Percentiles rank a stretch among this genome's conserved stretches.
phyloP scores from a whole-genome alignment of 257 asterid species.

The Capsicum chinense region DNA sequence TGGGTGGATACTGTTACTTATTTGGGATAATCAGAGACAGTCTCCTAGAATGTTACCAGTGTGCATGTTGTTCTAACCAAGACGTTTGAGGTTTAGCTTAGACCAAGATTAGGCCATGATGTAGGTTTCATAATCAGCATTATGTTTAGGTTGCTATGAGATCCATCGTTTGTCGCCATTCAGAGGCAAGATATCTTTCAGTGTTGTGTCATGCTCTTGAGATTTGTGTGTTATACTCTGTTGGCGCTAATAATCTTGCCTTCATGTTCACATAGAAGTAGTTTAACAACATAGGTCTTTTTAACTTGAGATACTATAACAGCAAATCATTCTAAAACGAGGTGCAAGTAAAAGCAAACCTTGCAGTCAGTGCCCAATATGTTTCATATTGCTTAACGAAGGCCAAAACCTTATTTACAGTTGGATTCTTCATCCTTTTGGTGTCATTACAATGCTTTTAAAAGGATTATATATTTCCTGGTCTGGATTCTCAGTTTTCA shows the following conservation, averaged over 20 bases:
- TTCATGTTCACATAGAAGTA: conserved; percentile 17
- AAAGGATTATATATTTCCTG: too few relatives aligned
- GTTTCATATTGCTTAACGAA: conserved; percentile 7
- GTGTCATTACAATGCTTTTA: too few relatives aligned
- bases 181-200: background rate
- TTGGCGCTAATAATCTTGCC: background rate
- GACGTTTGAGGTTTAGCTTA: background rate
- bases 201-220: background rate
- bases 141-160: background rate
- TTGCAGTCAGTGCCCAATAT: background rate
- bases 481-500: too few relatives aligned
- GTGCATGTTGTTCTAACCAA: conserved; percentile 11
- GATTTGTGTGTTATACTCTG: background rate
- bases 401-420: background rate
- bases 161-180: background rate
- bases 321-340: background rate
- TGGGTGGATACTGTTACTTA: background rate
- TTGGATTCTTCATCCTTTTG: background rate
- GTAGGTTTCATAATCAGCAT: background rate
- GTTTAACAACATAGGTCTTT: background rate
- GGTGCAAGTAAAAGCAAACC: background rate
- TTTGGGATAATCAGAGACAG: background rate
- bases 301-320: background rate
- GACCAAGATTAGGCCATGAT: conserved; percentile 16
- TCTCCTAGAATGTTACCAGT: background rate